A percentile compares a stretch with the other conserved stretches of the same genome.
Evolutionary conservation across 2,329 filamentous ascomycete species (phyloP).

Genomic region (Clarireedia paspali): DNA sequence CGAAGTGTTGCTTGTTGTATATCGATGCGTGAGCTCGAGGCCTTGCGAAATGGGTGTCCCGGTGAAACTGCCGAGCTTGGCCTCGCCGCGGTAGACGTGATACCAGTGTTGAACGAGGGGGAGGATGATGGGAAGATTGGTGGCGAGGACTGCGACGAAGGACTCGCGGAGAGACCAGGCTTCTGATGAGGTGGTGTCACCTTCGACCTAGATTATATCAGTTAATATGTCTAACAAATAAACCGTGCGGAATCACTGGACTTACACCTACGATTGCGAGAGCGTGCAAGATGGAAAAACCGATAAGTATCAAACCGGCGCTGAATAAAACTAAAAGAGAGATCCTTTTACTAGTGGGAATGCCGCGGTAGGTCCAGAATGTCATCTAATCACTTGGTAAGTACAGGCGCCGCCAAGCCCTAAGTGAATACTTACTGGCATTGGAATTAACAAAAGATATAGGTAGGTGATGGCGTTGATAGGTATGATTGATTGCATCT

Average conservation of each 20-base stretch:
- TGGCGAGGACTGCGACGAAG: neutral
- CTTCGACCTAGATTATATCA: neutral
- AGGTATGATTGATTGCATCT: conserved; percentile 1
- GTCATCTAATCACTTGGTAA: neutral
- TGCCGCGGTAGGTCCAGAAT: neutral
- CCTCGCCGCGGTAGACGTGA: neutral
- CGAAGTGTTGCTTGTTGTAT: neutral
- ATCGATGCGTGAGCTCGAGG: neutral
- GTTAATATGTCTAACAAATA: neutral
- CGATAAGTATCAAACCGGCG: neutral
- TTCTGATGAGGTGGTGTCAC: neutral
- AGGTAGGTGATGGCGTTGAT: neutral
- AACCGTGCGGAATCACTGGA: neutral
- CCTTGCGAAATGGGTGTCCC: neutral
- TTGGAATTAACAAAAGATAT: conserved; percentile 1
- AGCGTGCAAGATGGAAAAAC: neutral
- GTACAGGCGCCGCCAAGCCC: neutral
- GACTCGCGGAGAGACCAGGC: conserved; percentile 3
- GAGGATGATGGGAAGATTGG: neutral
- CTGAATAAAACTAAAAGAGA: conserved; percentile 1
- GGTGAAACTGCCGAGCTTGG: neutral
- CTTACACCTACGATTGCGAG: neutral
- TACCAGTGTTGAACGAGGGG: neutral
- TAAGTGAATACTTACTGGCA: neutral
- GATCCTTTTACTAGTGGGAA: neutral